phyloP scores from a whole-genome alignment of 2,329 filamentous ascomycete genomes.

The Penicillium griseofulvum region DNA sequence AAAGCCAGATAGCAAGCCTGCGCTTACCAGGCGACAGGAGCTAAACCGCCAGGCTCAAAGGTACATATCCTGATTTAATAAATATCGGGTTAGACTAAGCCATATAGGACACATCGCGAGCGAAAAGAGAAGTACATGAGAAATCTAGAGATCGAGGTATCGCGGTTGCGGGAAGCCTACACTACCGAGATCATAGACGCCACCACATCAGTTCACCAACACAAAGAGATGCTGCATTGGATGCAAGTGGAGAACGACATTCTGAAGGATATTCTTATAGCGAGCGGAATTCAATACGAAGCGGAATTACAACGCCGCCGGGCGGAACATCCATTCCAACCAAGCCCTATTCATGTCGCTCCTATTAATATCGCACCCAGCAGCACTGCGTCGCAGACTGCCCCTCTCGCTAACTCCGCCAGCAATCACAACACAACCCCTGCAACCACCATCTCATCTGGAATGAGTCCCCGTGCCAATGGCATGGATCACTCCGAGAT shows the following conservation, averaged over 20 bases:
- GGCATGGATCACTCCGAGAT: slow-evolving; percentile 30
- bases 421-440: slow-evolving; percentile 32
- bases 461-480: slow-evolving; percentile 30
- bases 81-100: slow-evolving; percentile 17
- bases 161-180: slow-evolving; percentile 72
- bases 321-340: slow-evolving; percentile 31
- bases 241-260: slow-evolving; percentile 76
- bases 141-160: slow-evolving; percentile 84
- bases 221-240: slow-evolving; percentile 72
- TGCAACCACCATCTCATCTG: slow-evolving; percentile 33
- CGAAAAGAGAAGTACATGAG: slow-evolving; percentile 96
- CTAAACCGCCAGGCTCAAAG: slow-evolving; percentile 93
- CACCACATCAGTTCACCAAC: slow-evolving; percentile 51
- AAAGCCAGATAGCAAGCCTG: slow-evolving; percentile 94
- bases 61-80: slow-evolving; percentile 49
- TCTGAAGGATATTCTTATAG: slow-evolving; percentile 61
- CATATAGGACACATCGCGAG: slow-evolving; percentile 82
- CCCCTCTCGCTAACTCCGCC: slow-evolving; percentile 22
- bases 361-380: slow-evolving; percentile 41
- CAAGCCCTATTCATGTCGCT: slow-evolving; percentile 44
- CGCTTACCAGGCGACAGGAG: slow-evolving; percentile 86
- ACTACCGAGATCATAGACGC: slow-evolving; percentile 66
- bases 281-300: slow-evolving; percentile 60
- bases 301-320: slow-evolving; percentile 44
- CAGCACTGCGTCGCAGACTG: slow-evolving; percentile 34